These are phyloP conservation scores for Crepidotus variabilis DNA, from an alignment of 768 basidiomycete species.

Conservation along the genomic window DNA sequence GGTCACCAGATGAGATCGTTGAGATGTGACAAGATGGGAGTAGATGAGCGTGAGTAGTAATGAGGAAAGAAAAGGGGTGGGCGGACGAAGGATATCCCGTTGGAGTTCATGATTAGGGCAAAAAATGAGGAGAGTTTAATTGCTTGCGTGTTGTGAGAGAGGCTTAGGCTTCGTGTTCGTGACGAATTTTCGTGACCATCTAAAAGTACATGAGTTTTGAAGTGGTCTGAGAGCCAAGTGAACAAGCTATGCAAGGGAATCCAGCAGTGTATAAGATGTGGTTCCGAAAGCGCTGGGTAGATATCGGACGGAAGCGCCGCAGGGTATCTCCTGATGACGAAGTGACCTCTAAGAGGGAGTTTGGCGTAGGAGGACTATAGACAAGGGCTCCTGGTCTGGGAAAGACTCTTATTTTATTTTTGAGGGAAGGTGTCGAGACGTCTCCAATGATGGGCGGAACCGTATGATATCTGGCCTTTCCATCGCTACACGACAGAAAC, in stretches of 20 bases:
- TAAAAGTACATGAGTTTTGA: not conserved
- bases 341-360: too few species aligned
- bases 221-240: not conserved
- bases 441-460: not conserved
- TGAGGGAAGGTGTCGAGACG: not conserved
- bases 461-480: not conserved
- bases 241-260: not conserved
- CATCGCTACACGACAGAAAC: not conserved
- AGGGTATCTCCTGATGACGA: too few species aligned
- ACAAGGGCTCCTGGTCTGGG: not conserved
- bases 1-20: not conserved
- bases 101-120: not conserved
- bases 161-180: too few species aligned
- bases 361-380: too few species aligned
- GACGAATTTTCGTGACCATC: not conserved
- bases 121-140: not conserved
- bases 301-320: too few species aligned
- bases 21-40: not conserved
- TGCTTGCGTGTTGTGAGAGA: not conserved
- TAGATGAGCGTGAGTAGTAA: not conserved
- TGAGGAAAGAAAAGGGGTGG: not conserved
- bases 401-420: not conserved
- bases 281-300: not conserved
- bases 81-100: not conserved
- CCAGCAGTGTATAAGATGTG: not conserved